Evolutionary conservation across 495 filamentous ascomycete genomes (phyloP), one percentile per base, ranked within the genome.

Genomic region (Viridothelium virens): DNA sequence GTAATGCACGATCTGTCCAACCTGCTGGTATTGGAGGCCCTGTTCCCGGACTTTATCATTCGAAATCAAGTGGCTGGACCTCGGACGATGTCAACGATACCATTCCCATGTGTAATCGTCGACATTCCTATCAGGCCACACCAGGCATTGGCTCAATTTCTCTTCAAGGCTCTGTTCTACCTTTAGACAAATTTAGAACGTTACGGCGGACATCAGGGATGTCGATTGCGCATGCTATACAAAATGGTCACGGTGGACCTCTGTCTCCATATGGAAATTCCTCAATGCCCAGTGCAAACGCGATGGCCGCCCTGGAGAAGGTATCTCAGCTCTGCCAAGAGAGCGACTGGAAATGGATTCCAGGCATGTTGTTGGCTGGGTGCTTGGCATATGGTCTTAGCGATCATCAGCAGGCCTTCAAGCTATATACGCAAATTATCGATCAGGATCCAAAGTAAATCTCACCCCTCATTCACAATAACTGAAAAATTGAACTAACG

Each of bases 311-410:
- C 41, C 76, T 97, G 47, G 89, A 94, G 38, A 87, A 92, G 75
- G 78, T 98, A 11, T 89, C 86, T 38, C 85, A 85, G 69, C 78
- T 96, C 36, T 96, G 92, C 75, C 86, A 86, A 70, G 89, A 96
- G 71, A 93, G 91, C 73, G 84, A 83, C 16, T 96, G 93, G 91
- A 85, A 87, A 70, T 98, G 94, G 94, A 85, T 93, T 65, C 93
- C 97, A 75, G 94, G 95, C 16, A 96, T 98, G 83, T 79, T 97
- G 33, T 83, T 98, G 16, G 92, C 88, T 41, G 94, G 94, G 4
- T 98, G 94, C 73, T 80, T 98, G 62, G 89, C 95, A 47, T 97
- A 97, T 80, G 95, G 91, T 10, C 78, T 98, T 11, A 90, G 91
- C 64, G 88, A 92, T 72, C 93, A 95, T 73, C 84, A 90, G 65